Conservation (phyloP, 495 filamentous ascomycete genomes). For the Neurospora sp. region DNA sequence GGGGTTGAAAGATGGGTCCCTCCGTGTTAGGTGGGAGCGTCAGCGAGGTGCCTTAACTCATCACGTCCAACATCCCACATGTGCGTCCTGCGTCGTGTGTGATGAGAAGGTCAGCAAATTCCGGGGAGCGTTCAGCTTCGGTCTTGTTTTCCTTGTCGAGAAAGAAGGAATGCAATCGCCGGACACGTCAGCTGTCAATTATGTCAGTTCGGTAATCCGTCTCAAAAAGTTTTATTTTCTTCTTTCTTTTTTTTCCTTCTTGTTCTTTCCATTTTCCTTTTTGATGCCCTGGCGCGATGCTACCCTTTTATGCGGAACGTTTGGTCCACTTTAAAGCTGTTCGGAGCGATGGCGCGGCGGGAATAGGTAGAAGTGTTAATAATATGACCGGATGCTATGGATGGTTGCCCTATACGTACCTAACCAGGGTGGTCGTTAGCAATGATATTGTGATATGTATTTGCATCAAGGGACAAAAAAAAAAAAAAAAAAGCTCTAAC, state of each 20-base stretch:
- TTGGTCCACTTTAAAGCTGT: background rate
- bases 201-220: background rate
- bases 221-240: background rate
- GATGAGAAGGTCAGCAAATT: background rate
- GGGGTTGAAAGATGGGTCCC: background rate
- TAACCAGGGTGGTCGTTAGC: background rate
- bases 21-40: background rate
- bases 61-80: background rate
- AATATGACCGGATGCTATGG: background rate
- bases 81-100: background rate
- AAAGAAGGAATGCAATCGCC: background rate
- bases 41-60: background rate
- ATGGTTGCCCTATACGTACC: background rate
- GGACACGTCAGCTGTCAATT: background rate
- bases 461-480: background rate
- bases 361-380: background rate
- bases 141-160: background rate
- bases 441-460: background rate
- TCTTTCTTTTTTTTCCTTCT: background rate
- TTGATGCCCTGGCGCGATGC: background rate
- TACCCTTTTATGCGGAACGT: background rate
- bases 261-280: background rate
- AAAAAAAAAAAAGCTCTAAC: background rate
- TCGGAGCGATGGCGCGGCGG: background rate
- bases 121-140: background rate